A percentile compares a stretch with the other conserved stretches of the same genome.
phyloP scores from a whole-genome alignment of 768 basidiomycete genomes.

The Rubroboletus pulcherrimus region DNA sequence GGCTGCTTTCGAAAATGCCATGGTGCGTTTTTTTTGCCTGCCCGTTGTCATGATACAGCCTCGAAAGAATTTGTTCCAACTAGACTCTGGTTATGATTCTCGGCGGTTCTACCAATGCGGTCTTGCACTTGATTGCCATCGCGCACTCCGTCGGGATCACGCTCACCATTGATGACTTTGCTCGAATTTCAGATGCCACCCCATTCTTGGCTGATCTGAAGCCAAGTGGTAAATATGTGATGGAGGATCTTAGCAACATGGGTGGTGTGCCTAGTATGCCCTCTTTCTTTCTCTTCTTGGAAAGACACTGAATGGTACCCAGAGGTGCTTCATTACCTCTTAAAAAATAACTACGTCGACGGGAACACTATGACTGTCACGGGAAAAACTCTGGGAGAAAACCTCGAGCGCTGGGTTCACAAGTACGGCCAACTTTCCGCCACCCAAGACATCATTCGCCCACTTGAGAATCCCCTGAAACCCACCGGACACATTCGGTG shows the following conservation, averaged over 20 bases:
- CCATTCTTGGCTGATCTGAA: constrained; percentile 97
- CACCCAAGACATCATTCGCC: constrained; percentile 82
- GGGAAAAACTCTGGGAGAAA: constrained; percentile 86
- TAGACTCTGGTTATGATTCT: constrained; percentile 95
- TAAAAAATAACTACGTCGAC: constrained; percentile 85
- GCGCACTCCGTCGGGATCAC: constrained; percentile 93
- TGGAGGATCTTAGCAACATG: constrained; percentile 95
- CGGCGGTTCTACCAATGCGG: constrained; percentile 97
- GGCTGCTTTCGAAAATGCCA: constrained; percentile 95
- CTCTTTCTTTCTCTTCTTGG: background rate
- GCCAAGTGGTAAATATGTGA: constrained; percentile 97
- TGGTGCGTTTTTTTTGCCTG: constrained; percentile 49
- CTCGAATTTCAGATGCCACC: constrained; percentile 83
- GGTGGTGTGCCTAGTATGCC: constrained; percentile 92
- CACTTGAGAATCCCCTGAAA: constrained; percentile 86
- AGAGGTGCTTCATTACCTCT: constrained; percentile 83
- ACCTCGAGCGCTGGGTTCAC: constrained; percentile 85
- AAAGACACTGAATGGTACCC: constrained; percentile 1
- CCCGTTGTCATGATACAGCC: constrained; percentile 6
- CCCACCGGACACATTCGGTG: constrained; percentile 85
- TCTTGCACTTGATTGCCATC: constrained; percentile 94
- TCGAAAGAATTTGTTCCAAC: constrained; percentile 1
- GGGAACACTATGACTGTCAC: constrained; percentile 91
- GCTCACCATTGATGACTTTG: constrained; percentile 89
- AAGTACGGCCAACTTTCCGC: constrained; percentile 70